Evolutionary conservation across 352 stramenopile species (phyloP).

Genomic region (Pythium coloratum): DNA sequence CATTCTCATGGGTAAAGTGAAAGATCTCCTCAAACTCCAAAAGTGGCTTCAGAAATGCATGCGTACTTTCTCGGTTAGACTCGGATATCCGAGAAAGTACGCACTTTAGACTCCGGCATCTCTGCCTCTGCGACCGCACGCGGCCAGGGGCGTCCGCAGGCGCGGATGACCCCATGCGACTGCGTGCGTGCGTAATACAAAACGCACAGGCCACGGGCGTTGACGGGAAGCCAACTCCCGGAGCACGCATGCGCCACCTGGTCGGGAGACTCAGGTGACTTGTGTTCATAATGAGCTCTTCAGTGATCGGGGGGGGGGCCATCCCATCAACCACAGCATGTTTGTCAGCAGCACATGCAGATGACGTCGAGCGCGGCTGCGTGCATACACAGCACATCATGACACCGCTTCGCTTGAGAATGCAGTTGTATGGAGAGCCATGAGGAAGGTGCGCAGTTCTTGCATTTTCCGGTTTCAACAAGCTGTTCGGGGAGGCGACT

Average conservation of each 20-base stretch:
- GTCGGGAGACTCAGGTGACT: neutral
- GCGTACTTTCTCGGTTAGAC: neutral
- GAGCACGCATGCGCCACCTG: constrained; percentile 15
- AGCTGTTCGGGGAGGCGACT: neutral
- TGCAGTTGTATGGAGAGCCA: neutral
- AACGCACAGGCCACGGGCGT: neutral
- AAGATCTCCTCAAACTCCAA: too few relatives aligned
- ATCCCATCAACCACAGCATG: neutral
- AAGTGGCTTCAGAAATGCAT: too few relatives aligned
- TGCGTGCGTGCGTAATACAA: neutral
- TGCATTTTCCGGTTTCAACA: neutral
- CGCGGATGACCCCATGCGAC: neutral
- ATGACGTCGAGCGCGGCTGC: constrained; percentile 1
- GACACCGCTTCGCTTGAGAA: neutral
- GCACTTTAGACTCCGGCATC: neutral
- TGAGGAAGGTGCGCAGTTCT: neutral
- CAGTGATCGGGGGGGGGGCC: neutral
- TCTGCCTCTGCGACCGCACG: neutral
- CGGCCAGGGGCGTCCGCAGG: neutral
- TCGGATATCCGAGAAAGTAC: too few relatives aligned
- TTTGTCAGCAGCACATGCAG: constrained; percentile 1
- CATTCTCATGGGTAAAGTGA: neutral
- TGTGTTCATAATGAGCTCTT: neutral
- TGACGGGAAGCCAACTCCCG: constrained; percentile 1
- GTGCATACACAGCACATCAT: neutral